phyloP scores from a whole-genome alignment of 1,139 yeast genomes.

The Suhomyces terraborum region DNA sequence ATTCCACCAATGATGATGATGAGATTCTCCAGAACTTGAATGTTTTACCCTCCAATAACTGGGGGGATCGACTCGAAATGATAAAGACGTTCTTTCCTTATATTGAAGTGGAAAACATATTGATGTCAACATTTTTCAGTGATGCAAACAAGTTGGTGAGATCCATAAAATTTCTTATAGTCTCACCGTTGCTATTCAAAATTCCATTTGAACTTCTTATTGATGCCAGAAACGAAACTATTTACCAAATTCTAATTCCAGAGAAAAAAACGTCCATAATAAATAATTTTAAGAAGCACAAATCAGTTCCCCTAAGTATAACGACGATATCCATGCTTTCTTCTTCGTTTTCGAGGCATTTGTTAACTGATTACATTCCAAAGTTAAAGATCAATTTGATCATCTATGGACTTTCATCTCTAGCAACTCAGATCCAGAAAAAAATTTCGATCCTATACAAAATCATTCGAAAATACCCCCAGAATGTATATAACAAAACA shows the following conservation, averaged over 20 bases:
- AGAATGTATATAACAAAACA: conserved; percentile 11
- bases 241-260: conserved; percentile 17
- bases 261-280: background rate
- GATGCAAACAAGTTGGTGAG: conserved; percentile 17
- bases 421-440: conserved; percentile 28
- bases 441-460: conserved; percentile 26
- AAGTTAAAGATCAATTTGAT: conserved; percentile 30
- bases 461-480: conserved; percentile 22
- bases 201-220: conserved; percentile 24
- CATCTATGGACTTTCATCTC: conserved; percentile 36
- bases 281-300: conserved; percentile 2
- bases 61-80: conserved; percentile 33
- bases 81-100: conserved; percentile 32
- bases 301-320: conserved; percentile 6
- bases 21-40: conserved; percentile 28
- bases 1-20: conserved; percentile 22
- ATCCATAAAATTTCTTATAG: conserved; percentile 24
- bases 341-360: conserved; percentile 22
- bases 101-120: conserved; percentile 26
- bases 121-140: conserved; percentile 18
- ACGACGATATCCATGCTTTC: conserved; percentile 24
- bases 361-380: conserved; percentile 30
- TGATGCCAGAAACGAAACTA: conserved; percentile 21
- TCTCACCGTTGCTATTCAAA: conserved; percentile 29
- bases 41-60: conserved; percentile 41